A percentile compares a stretch with the other conserved stretches of the same genome.
These are phyloP conservation scores for Beta macrorhiza DNA, from an alignment of 179 eudicot genomes.

Conservation along the genomic window DNA sequence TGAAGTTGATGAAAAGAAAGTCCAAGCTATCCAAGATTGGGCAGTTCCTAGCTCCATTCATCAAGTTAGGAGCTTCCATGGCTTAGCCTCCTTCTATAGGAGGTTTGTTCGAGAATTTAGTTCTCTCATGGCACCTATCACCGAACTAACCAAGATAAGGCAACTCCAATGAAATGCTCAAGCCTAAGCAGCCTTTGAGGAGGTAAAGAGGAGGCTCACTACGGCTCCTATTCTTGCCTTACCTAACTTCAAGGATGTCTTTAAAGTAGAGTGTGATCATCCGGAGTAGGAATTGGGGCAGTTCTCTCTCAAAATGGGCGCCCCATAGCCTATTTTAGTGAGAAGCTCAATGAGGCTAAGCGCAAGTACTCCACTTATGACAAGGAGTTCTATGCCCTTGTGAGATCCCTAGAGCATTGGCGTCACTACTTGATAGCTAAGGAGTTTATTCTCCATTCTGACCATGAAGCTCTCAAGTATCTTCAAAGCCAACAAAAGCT, in stretches of 20 bases:
- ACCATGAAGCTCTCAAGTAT: not conserved
- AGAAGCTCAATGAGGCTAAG: too few relatives aligned
- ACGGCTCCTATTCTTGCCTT: not conserved
- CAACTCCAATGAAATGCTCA: not conserved
- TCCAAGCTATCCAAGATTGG: too few relatives aligned
- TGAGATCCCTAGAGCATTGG: not conserved
- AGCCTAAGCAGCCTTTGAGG: not conserved
- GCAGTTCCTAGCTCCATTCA: too few relatives aligned
- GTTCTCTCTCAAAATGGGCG: too few relatives aligned
- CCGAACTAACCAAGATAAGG: not conserved
- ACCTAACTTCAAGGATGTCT: not conserved
- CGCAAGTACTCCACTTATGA: not conserved
- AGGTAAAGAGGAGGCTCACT: too few relatives aligned
- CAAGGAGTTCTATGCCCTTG: not conserved
- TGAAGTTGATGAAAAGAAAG: too few relatives aligned
- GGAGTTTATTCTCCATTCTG: not conserved
- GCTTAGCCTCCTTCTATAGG: not conserved
- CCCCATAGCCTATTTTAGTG: too few relatives aligned
- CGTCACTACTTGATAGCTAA: not conserved
- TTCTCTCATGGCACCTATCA: not conserved
- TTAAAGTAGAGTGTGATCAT: not conserved
- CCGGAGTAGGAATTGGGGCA: not conserved
- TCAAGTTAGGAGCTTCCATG: not conserved
- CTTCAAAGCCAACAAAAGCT: too few relatives aligned
- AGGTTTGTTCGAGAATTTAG: constrained; percentile 2